Conservation (phyloP, 768 basidiomycete species). For the Suillus hirtellus region DNA sequence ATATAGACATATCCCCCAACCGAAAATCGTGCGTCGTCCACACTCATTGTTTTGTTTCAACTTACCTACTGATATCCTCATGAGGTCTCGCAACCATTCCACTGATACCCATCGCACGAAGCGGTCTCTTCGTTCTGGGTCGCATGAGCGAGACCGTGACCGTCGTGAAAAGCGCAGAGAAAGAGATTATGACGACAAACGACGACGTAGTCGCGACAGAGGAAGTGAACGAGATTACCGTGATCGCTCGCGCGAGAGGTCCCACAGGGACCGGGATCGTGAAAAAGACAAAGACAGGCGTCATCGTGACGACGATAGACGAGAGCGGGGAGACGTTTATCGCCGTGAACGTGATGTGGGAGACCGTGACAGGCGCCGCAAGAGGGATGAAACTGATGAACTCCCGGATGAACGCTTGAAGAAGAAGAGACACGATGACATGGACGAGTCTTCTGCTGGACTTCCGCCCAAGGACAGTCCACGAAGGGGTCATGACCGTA, state of each 20-base stretch:
- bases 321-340: conserved; percentile 55
- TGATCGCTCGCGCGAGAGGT: conserved; percentile 55
- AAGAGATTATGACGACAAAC: conserved; percentile 55
- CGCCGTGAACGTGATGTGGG: conserved; percentile 54
- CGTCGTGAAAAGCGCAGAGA: conserved; percentile 55
- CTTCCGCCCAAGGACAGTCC: conserved; percentile 54
- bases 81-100: conserved; percentile 71
- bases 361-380: conserved; percentile 61
- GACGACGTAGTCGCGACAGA: conserved; percentile 64
- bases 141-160: conserved; percentile 54
- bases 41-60: not conserved
- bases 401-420: conserved; percentile 58
- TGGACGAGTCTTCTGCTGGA: conserved; percentile 43
- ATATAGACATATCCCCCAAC: conserved; percentile 60
- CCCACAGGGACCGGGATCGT: conserved; percentile 39
- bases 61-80: conserved; percentile 10
- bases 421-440: conserved; percentile 62
- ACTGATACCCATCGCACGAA: conserved; percentile 74
- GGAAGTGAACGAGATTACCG: conserved; percentile 51
- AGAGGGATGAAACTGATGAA: conserved; percentile 66
- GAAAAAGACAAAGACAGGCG: conserved; percentile 39
- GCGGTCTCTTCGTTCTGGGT: conserved; percentile 71
- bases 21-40: conserved; percentile 56
- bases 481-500: conserved; percentile 43
- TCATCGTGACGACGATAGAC: conserved; percentile 48